A percentile compares a stretch with the other conserved stretches of the same genome.
phyloP scores from a whole-genome alignment of 306 rosid species.

The Glycyrrhiza uralensis region DNA sequence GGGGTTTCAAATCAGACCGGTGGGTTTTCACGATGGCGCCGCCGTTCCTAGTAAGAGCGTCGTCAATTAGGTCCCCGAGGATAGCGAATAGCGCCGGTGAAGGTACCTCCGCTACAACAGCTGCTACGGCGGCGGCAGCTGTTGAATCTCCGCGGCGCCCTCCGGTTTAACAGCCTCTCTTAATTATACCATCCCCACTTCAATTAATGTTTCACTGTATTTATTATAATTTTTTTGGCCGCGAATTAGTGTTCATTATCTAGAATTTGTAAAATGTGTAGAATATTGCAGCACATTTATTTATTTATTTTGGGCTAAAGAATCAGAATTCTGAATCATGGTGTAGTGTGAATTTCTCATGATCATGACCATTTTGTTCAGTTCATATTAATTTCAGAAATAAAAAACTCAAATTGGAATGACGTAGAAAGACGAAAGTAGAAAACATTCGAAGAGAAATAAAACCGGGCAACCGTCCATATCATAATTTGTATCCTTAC shows the following conservation, averaged over 20 bases:
- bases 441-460: too few species aligned
- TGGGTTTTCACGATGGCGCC: slow-evolving; percentile 80
- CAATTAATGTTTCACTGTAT: not conserved
- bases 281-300: not conserved
- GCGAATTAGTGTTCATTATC: not conserved
- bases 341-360: not conserved
- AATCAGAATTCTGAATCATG: not conserved
- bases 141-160: slow-evolving; percentile 34
- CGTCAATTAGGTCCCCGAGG: slow-evolving; percentile 61
- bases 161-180: slow-evolving; percentile 32
- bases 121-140: not conserved
- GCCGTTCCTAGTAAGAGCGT: slow-evolving; percentile 62
- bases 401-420: too few species aligned
- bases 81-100: slow-evolving; percentile 38
- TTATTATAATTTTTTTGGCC: slow-evolving; percentile 2
- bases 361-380: not conserved
- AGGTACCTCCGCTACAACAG: slow-evolving; percentile 22
- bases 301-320: not conserved
- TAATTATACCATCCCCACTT: not conserved
- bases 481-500: too few species aligned
- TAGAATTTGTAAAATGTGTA: slow-evolving; percentile 21
- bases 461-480: too few species aligned
- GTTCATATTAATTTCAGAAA: not conserved
- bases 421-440: too few species aligned
- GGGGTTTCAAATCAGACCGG: slow-evolving; percentile 59